Base-by-base conservation (phyloP, 257 asterid species). In the Leonotis leonurus region DNA sequence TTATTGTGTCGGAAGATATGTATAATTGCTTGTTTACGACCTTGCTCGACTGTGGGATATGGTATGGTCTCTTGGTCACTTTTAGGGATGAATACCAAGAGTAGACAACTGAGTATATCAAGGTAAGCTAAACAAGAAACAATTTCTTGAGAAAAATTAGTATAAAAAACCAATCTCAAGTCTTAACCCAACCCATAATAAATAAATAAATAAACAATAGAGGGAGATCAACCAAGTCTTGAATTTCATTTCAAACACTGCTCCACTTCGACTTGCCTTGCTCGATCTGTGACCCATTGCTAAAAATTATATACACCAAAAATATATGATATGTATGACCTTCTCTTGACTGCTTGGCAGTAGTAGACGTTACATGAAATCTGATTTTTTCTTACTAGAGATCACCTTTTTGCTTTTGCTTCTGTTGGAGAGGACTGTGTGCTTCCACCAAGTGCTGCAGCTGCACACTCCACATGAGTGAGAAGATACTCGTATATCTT, bases 401-500 rank as follows among this genome's bases (percentile, higher is more conserved):
- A 36, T 84, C 72, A 88, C 77, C 85, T 80, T 74, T 77, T 86
- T 51, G 59, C 71, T 67, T 80, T 86, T n/a, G 79, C 63, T 59
- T 86, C 90, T 6, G 36, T 67, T 33, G 83, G 79, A 37, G 83
- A 68, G 11, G 78, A 20, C 65, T 82, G 91, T 6, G 86, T 25
- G 41, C 87, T 77, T 25, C 89, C 82, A 37, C 95, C 97, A 65
- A 89, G 91, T 27, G 95, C 99, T 16, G 95, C 95, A 2, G 99
- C 99, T 25, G 97, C 97, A 56, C 96, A 89, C 65, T 92, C 99
- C 0, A 92, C 97, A 16, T 92, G 99, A 0, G 96, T 92, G 44
- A 92, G 97, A 65, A 92, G 95, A 74, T 92, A 92, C 77, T 89
- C 99, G 2, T 92, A 92, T 24, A 89, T 92, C 87, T 89, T 92